Conservation (phyloP, 805 yeast genomes). For the Pichia cephalocereana region DNA sequence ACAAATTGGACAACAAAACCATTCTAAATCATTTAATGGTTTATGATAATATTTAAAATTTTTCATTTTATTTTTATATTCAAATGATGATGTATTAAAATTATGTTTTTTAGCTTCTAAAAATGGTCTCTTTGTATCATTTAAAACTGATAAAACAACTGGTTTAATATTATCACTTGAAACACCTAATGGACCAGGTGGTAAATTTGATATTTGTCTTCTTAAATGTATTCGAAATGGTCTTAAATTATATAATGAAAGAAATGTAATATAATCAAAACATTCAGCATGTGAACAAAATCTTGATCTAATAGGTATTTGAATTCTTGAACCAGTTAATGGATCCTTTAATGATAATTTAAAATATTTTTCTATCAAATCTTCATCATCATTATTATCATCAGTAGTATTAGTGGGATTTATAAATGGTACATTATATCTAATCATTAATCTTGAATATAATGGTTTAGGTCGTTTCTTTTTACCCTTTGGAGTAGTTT, state of each 20-base stretch:
- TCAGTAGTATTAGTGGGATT: neutral
- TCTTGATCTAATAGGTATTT: constrained; percentile 23
- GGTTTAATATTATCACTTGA: constrained; percentile 11
- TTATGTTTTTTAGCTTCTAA: constrained; percentile 17
- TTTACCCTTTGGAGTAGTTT: neutral
- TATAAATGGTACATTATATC: neutral
- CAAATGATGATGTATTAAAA: constrained; percentile 14
- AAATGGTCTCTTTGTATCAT: constrained; percentile 20
- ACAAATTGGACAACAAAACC: constrained; percentile 28
- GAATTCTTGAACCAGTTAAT: constrained; percentile 21
- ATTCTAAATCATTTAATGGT: constrained; percentile 20
- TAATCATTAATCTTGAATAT: neutral
- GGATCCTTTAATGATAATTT: constrained; percentile 27
- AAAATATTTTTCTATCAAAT: constrained; percentile 21
- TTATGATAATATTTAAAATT: constrained; percentile 11
- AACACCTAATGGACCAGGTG: constrained; percentile 1
- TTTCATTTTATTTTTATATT: constrained; percentile 15
- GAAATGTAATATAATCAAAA: constrained; percentile 25
- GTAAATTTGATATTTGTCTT: constrained; percentile 1
- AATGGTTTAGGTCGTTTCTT: neutral
- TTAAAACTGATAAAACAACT: constrained; percentile 16
- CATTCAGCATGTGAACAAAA: constrained; percentile 29
- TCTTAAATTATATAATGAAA: constrained; percentile 19
- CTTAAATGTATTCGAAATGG: constrained; percentile 21
- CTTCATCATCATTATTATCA: constrained; percentile 18